phyloP scores from a whole-genome alignment of 2,329 filamentous ascomycete genomes.

The Cordyceps tenuipes region DNA sequence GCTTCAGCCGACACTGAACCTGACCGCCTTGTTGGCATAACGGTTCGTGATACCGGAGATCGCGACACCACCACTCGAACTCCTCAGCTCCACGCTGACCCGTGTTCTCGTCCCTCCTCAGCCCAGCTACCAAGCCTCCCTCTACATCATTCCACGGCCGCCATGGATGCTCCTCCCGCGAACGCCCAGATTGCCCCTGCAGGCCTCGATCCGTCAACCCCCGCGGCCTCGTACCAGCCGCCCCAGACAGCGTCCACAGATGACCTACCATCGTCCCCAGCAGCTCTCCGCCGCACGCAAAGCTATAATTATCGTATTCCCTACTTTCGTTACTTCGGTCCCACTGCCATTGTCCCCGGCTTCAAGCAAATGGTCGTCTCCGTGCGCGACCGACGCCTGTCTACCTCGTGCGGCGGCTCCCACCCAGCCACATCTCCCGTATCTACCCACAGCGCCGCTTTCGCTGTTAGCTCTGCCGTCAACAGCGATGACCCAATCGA shows the following conservation, averaged over 20 bases:
- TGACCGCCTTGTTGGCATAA: background rate
- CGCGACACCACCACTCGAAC: background rate
- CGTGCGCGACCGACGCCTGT: slow-evolving; percentile 57
- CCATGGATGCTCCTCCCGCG: background rate
- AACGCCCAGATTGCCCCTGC: background rate
- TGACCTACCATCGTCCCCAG: slow-evolving; percentile 30
- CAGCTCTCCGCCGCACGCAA: slow-evolving; percentile 31
- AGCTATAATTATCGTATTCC: slow-evolving; percentile 60
- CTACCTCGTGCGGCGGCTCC: slow-evolving; percentile 42
- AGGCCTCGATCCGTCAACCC: slow-evolving; percentile 1
- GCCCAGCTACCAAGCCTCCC: background rate
- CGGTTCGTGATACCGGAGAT: background rate
- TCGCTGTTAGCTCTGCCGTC: slow-evolving; percentile 31
- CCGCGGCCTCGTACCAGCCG: background rate
- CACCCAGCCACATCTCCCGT: slow-evolving; percentile 46
- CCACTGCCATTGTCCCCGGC: slow-evolving; percentile 82
- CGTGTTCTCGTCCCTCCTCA: background rate
- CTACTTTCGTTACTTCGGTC: slow-evolving; percentile 86
- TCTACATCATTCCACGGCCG: background rate
- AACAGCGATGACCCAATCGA: slow-evolving; percentile 39
- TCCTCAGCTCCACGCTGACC: background rate
- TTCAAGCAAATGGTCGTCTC: slow-evolving; percentile 90
- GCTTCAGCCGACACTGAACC: background rate
- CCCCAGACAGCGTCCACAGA: slow-evolving; percentile 15
- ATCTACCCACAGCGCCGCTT: slow-evolving; percentile 28